phyloP scores from a whole-genome alignment of 1,284 basidiomycete genomes.

The Chalciporus piperatoides region DNA sequence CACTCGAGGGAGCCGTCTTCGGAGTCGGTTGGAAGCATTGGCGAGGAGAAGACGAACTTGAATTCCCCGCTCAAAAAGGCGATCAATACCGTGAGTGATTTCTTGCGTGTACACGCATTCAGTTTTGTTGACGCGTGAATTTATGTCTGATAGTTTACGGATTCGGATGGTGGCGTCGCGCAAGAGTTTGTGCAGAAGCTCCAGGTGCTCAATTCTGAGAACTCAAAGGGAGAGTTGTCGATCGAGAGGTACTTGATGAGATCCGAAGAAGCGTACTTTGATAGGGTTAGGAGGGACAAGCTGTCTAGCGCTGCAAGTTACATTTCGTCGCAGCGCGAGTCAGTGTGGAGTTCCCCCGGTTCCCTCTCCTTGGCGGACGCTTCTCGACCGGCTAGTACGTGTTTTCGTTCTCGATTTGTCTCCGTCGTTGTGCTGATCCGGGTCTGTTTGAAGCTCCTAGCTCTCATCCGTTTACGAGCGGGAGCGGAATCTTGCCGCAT shows the following conservation, averaged over 20 bases:
- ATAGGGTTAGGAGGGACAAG: constrained; percentile 84
- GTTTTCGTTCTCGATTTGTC: constrained; percentile 11
- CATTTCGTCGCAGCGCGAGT: constrained; percentile 77
- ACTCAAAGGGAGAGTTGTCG: constrained; percentile 86
- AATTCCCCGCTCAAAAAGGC: constrained; percentile 88
- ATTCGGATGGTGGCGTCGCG: constrained; percentile 86
- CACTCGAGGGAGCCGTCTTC: constrained; percentile 79
- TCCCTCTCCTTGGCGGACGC: constrained; percentile 55
- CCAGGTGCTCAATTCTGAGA: constrained; percentile 73
- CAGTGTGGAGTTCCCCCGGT: constrained; percentile 69
- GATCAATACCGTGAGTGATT: constrained; percentile 67
- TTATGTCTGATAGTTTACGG: constrained; percentile 67
- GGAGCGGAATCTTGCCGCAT: constrained; percentile 55
- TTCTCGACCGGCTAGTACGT: constrained; percentile 73
- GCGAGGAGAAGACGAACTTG: constrained; percentile 73
- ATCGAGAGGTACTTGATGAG: constrained; percentile 89
- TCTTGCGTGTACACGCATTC: not conserved
- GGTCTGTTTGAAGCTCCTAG: constrained; percentile 28
- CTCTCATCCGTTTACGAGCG: constrained; percentile 45
- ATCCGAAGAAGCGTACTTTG: constrained; percentile 91
- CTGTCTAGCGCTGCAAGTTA: constrained; percentile 73
- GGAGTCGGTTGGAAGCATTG: constrained; percentile 85
- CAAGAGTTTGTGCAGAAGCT: constrained; percentile 86
- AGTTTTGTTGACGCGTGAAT: not conserved
- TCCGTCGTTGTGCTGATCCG: constrained; percentile 11